These are phyloP conservation scores for Cytospora leucostoma DNA, from an alignment of 2,329 filamentous ascomycete species.

Conservation along the genomic window DNA sequence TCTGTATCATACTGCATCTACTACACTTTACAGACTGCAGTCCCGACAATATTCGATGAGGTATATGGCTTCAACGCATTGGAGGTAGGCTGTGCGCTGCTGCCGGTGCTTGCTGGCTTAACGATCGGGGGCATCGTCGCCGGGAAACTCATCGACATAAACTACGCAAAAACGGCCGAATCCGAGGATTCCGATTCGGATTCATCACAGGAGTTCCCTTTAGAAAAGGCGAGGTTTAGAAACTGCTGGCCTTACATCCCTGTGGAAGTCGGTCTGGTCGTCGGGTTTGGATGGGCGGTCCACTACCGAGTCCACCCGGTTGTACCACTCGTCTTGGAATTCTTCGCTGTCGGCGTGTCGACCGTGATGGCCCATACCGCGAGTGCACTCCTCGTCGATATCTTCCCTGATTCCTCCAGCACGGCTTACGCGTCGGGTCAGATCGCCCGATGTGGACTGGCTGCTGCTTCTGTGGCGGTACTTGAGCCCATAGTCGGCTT, in stretches of 20 bases:
- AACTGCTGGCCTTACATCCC: conserved; percentile 52
- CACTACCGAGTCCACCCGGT: conserved; percentile 50
- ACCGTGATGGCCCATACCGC: conserved; percentile 61
- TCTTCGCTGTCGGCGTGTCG: conserved; percentile 54
- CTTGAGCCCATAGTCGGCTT: conserved; percentile 55
- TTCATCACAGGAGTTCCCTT: conserved; percentile 46
- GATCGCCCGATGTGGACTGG: conserved; percentile 57
- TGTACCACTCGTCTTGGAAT: conserved; percentile 53
- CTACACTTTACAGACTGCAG: conserved; percentile 53
- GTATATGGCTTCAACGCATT: conserved; percentile 50
- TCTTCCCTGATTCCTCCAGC: conserved; percentile 57
- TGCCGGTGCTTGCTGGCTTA: conserved; percentile 23
- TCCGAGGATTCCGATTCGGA: conserved; percentile 37
- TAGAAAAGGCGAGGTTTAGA: conserved; percentile 53
- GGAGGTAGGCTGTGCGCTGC: conserved; percentile 4
- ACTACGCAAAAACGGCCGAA: conserved; percentile 66
- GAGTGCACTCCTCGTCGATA: conserved; percentile 59
- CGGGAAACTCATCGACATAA: conserved; percentile 59
- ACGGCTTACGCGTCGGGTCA: conserved; percentile 63
- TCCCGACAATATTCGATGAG: conserved; percentile 48
- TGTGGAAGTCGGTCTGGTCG: conserved; percentile 51
- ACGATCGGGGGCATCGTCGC: conserved; percentile 41
- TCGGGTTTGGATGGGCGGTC: conserved; percentile 57
- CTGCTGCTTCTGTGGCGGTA: conserved; percentile 55
- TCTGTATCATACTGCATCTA: conserved; percentile 38